Evolutionary conservation across 2,329 filamentous ascomycete genomes (phyloP).

Genomic region (Sordariomycetes sp.): DNA sequence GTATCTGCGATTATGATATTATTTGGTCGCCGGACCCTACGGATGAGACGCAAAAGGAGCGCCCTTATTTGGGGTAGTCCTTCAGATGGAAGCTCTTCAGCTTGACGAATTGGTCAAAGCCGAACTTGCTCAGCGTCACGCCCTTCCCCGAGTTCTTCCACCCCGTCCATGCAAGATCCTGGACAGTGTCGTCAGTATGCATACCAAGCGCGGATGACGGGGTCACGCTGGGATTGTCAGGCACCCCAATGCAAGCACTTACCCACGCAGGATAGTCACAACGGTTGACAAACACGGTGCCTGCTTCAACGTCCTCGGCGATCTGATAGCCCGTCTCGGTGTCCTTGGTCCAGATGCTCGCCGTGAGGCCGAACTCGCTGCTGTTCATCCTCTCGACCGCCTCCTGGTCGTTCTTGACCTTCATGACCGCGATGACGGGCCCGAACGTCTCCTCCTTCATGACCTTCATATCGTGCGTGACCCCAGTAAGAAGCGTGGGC

Average conservation of each 20-base stretch:
- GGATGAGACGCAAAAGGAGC: background rate
- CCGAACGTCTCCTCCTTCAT: slow-evolving; percentile 96
- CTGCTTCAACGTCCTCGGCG: slow-evolving; percentile 74
- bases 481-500: slow-evolving; percentile 70
- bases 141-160: slow-evolving; percentile 97
- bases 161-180: slow-evolving; percentile 93
- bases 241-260: slow-evolving; percentile 27
- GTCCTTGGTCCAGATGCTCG: slow-evolving; percentile 97
- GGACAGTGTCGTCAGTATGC: slow-evolving; percentile 11
- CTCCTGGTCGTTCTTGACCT: slow-evolving; percentile 70
- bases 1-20: background rate
- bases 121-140: slow-evolving; percentile 78
- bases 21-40: background rate
- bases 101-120: slow-evolving; percentile 93
- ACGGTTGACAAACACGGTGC: slow-evolving; percentile 92
- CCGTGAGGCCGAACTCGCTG: slow-evolving; percentile 85
- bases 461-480: slow-evolving; percentile 73
- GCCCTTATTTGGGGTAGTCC: slow-evolving; percentile 52
- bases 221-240: background rate
- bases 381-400: slow-evolving; percentile 86
- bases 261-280: slow-evolving; percentile 88
- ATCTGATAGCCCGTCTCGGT: slow-evolving; percentile 63
- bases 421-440: slow-evolving; percentile 83
- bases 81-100: slow-evolving; percentile 94
- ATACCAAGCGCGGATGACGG: background rate